phyloP scores from a whole-genome alignment of 495 filamentous ascomycete genomes.

The Collariella sp. region DNA sequence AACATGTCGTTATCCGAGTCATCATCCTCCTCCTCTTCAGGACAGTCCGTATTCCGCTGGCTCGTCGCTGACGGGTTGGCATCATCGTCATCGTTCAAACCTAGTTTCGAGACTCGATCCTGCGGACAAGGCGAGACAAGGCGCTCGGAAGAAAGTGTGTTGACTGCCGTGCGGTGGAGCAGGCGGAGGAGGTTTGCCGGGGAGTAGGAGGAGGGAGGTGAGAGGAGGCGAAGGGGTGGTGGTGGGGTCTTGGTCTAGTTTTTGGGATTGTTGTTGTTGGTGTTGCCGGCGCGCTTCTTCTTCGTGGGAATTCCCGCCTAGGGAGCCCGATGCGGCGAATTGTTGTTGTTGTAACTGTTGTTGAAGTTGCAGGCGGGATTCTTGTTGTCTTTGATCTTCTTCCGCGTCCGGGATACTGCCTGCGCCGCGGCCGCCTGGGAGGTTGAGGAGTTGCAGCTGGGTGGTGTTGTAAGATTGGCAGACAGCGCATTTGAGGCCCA shows the following conservation, averaged over 20 bases:
- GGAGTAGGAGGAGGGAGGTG: slow-evolving; percentile 5
- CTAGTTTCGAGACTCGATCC: not conserved
- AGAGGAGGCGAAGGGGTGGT: not conserved
- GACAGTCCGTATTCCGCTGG: no score
- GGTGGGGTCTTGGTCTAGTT: not conserved
- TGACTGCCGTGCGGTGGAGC: not conserved
- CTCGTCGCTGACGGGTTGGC: no score
- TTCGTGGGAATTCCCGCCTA: not conserved
- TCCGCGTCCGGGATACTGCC: not conserved
- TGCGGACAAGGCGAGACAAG: not conserved
- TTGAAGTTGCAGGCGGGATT: not conserved
- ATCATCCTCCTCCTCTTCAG: slow-evolving; percentile 7
- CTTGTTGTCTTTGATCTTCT: not conserved
- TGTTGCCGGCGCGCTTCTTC: not conserved
- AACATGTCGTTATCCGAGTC: slow-evolving; percentile 10
- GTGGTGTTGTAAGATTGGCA: slow-evolving; percentile 81
- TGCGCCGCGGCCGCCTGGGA: slow-evolving; percentile 15
- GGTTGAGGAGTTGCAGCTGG: slow-evolving; percentile 51
- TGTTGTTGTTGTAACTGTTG: not conserved
- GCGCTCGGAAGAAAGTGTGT: not conserved
- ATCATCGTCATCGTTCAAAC: not conserved
- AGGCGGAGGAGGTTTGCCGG: not conserved
- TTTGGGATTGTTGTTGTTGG: not conserved
- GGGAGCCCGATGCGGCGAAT: not conserved
- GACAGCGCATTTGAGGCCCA: slow-evolving; percentile 81